phyloP scores from a whole-genome alignment of 495 filamentous ascomycete species.

The Talaromyces trachyspermus region DNA sequence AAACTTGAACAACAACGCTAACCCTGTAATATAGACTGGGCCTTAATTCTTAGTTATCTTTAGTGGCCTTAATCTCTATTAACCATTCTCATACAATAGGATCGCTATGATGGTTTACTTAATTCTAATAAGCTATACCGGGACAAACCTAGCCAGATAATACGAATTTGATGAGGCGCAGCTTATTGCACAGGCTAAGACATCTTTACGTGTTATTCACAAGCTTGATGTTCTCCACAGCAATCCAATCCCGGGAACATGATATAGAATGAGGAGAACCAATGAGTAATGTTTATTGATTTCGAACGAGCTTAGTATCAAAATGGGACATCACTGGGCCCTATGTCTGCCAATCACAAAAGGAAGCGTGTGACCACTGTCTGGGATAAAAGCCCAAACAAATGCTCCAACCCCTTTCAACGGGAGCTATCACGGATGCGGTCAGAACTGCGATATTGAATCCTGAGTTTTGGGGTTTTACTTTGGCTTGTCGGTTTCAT shows the following conservation, averaged over 20 bases:
- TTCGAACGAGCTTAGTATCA: constrained; percentile 14
- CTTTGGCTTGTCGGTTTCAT: not conserved
- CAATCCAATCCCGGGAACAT: constrained; percentile 15
- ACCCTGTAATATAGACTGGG: not conserved
- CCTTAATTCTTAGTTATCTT: constrained; percentile 21
- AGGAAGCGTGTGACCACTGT: not conserved
- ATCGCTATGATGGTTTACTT: constrained; percentile 23
- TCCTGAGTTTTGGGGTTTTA: not conserved
- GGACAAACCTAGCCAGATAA: constrained; percentile 10
- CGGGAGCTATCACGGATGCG: constrained; percentile 4
- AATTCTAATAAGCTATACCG: constrained; percentile 27
- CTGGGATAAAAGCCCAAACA: constrained; percentile 2
- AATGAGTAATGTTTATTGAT: constrained; percentile 18
- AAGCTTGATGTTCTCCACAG: constrained; percentile 13
- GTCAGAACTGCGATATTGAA: constrained; percentile 5
- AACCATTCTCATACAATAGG: constrained; percentile 27
- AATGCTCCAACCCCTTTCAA: not conserved
- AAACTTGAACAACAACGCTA: not conserved
- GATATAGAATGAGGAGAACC: constrained; percentile 13
- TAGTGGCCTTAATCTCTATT: constrained; percentile 22
- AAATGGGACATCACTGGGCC: constrained; percentile 11
- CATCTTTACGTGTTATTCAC: constrained; percentile 13
- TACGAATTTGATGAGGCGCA: constrained; percentile 4
- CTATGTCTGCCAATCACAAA: constrained; percentile 9
- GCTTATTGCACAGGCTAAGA: constrained; percentile 9